Conservation (phyloP, 495 filamentous ascomycete genomes). For the Collariella sp. region DNA sequence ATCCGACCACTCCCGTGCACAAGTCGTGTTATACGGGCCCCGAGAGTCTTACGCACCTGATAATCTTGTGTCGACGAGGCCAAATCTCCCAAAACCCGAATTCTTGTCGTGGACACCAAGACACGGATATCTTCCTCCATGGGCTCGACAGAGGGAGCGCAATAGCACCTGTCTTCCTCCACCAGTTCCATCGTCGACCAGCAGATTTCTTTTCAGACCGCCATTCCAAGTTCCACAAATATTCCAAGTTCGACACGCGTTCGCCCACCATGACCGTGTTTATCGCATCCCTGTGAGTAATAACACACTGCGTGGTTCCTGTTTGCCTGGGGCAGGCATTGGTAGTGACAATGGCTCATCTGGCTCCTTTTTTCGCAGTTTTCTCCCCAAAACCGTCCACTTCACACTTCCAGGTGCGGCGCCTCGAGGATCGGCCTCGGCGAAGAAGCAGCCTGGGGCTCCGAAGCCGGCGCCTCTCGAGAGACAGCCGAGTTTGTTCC, state of each 20-base stretch:
- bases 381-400: constrained; percentile 82
- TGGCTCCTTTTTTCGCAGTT: constrained; percentile 40
- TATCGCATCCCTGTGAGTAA: constrained; percentile 70
- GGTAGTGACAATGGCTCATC: not conserved
- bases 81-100: not conserved
- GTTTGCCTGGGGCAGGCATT: not conserved
- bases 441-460: constrained; percentile 25
- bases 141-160: constrained; percentile 6
- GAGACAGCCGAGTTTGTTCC: constrained; percentile 39
- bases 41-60: too few relatives aligned
- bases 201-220: not conserved
- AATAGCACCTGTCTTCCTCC: constrained; percentile 2
- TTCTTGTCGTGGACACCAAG: not conserved
- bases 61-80: too few relatives aligned
- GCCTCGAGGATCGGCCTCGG: constrained; percentile 23
- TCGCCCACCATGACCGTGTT: constrained; percentile 65
- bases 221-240: not conserved
- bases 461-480: constrained; percentile 25
- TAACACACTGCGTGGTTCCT: not conserved
- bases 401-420: constrained; percentile 48
- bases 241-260: not conserved
- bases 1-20: too few relatives aligned
- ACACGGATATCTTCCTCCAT: not conserved
- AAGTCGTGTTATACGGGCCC: too few relatives aligned
- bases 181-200: not conserved